phyloP scores from a whole-genome alignment of 2,329 filamentous ascomycete genomes.

The Periconia macrospinosa region DNA sequence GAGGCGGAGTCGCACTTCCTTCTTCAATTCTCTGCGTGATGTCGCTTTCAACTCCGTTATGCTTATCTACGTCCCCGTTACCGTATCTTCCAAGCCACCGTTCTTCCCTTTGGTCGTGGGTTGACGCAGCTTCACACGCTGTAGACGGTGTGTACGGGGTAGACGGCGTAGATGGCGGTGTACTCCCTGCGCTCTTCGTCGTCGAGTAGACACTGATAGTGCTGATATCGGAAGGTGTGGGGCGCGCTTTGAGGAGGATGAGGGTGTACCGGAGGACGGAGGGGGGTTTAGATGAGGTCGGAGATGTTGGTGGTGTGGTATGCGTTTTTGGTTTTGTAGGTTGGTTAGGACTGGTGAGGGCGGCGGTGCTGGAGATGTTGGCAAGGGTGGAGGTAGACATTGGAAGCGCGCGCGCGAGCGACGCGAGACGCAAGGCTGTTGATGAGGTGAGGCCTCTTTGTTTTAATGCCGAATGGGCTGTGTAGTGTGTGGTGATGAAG shows the following conservation, averaged over 20 bases:
- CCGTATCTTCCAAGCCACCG: not conserved
- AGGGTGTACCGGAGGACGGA: constrained; percentile 30
- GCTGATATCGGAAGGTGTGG: constrained; percentile 18
- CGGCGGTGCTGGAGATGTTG: not conserved
- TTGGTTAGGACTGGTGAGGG: not conserved
- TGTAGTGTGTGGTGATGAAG: not conserved
- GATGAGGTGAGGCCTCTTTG: not conserved
- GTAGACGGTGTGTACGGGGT: not conserved
- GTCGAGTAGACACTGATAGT: constrained; percentile 13
- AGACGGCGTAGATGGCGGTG: not conserved
- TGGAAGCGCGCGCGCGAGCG: not conserved
- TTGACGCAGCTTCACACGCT: no score
- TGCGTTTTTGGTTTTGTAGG: not conserved
- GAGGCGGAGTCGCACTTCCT: constrained; percentile 14
- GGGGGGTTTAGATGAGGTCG: constrained; percentile 13
- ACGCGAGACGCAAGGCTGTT: no score
- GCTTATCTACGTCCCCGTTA: not conserved
- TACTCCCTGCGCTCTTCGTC: not conserved
- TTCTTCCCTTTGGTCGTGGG: not conserved
- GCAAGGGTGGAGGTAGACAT: not conserved
- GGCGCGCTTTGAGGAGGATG: constrained; percentile 32
- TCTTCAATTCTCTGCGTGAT: not conserved
- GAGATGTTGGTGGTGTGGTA: not conserved
- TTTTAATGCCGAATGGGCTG: not conserved
- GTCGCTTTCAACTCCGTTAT: not conserved